Base-by-base conservation (phyloP, 2,329 filamentous ascomycete species). In the Blastomyces parvus region DNA sequence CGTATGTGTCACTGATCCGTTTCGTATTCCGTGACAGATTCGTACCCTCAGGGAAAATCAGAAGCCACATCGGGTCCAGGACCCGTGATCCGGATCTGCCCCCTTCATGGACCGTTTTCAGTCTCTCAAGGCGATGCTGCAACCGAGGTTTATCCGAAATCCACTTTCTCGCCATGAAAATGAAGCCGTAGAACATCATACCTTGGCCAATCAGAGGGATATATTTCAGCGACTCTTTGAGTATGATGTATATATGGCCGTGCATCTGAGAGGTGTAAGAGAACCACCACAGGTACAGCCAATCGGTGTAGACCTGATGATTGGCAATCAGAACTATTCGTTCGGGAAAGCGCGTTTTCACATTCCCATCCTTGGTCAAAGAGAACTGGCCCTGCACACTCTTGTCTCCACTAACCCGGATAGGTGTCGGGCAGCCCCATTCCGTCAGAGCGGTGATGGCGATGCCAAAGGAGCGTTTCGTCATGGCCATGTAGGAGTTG, bases 211-310 rank as follows among this genome's bases (percentile, higher is more conserved):
- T 76, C 61, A 87, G 74, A 0, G 85, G 85, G 11, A 87, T 82
- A 65, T 84, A 83, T 69, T 85, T 86, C 63, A 87, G 73, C 1
- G 83, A 85, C 68, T 88, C 85, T 69, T 88, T 88, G 55, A 87
- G 72, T 62, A 88, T 86, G 71, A 88, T 87, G 71, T 84, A 87
- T 68, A 88, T 81, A 66, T 83, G 83, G 42, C 85, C 85, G 67
- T 87, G 85, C 82, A 86, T 86, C 64, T 79, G 77, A 68, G 84
- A 84, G 1, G 84, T 85, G 68, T 87, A 88, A 1, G 84, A 82
- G 56, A 85, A 80, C 84, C 85, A 88, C 85, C 85, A 88, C 2
- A 88, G 77, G 70, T 87, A 87, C 17, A 87, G 75, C 85, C 85
- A 88, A 69, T 88, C 85, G n/a, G 85, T 87, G 70, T 88, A 88